These are phyloP conservation scores for Aspergillus sclerotialis DNA, from an alignment of 2,329 filamentous ascomycete genomes.

Conservation along the genomic window DNA sequence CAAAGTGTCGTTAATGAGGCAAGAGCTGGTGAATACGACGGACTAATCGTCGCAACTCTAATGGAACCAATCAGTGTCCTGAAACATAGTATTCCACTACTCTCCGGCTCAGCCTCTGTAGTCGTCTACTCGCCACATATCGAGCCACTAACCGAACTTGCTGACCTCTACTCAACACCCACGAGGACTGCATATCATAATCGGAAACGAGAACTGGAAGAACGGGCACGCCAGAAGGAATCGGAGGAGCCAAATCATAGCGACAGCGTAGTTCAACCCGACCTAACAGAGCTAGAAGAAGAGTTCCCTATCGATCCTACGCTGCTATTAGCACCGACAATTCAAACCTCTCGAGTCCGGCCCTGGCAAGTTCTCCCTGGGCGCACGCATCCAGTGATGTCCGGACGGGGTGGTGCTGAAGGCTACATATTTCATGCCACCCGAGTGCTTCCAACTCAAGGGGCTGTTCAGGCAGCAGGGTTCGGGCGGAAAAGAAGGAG, in stretches of 20 bases:
- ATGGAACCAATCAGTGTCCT: slow-evolving; percentile 78
- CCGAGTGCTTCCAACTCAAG: slow-evolving; percentile 70
- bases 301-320: slow-evolving; percentile 88
- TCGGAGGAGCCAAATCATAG: slow-evolving; percentile 2
- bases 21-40: slow-evolving; percentile 69
- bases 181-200: slow-evolving; percentile 65
- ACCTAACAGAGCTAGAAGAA: slow-evolving; percentile 31
- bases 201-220: slow-evolving; percentile 23
- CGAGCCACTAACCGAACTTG: slow-evolving; percentile 69
- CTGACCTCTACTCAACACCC: slow-evolving; percentile 77
- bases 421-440: slow-evolving; percentile 85
- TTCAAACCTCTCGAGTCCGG: slow-evolving; percentile 74
- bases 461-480: slow-evolving; percentile 74
- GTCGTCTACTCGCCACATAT: slow-evolving; percentile 77
- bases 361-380: slow-evolving; percentile 89
- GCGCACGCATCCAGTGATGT: slow-evolving; percentile 92
- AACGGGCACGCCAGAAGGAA: slow-evolving; percentile 6
- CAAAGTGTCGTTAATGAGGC: slow-evolving; percentile 68
- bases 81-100: slow-evolving; percentile 66
- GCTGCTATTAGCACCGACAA: slow-evolving; percentile 65
- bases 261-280: slow-evolving; percentile 23
- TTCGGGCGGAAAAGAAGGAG: slow-evolving; percentile 61
- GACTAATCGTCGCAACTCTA: slow-evolving; percentile 70
- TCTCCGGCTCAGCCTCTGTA: slow-evolving; percentile 75
- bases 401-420: slow-evolving; percentile 74